A percentile compares a stretch with the other conserved stretches of the same genome.
phyloP scores from a whole-genome alignment of 805 yeast species.

The Lachancea waltii region DNA sequence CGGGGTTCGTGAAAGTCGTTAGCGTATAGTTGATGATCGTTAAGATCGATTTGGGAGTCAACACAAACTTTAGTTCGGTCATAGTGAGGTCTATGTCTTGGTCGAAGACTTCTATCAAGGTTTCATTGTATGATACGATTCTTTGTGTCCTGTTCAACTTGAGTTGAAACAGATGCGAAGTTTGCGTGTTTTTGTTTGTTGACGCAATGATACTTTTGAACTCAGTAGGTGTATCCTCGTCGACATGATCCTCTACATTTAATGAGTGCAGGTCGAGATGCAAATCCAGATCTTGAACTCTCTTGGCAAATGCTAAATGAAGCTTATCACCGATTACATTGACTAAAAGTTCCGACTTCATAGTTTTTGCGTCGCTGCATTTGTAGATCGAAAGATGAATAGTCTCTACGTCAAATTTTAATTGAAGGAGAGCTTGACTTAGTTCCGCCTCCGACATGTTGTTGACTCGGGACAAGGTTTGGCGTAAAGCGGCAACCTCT shows the following conservation, averaged over 20 bases:
- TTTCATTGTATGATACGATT: conserved; percentile 46
- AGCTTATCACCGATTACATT: conserved; percentile 67
- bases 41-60: conserved; percentile 71
- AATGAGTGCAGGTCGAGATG: conserved; percentile 60
- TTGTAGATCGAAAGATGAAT: conserved; percentile 58
- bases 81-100: conserved; percentile 66
- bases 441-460: conserved; percentile 39
- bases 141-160: conserved; percentile 55
- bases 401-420: conserved; percentile 59
- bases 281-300: conserved; percentile 55
- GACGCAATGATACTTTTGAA: conserved; percentile 68
- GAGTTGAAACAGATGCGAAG: conserved; percentile 46
- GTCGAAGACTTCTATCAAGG: conserved; percentile 60
- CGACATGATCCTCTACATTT: conserved; percentile 69
- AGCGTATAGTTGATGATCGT: conserved; percentile 74
- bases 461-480: conserved; percentile 27
- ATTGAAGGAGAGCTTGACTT: conserved; percentile 62
- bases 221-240: conserved; percentile 52
- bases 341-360: conserved; percentile 60
- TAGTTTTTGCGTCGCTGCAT: conserved; percentile 55
- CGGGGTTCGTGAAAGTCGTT: conserved; percentile 82
- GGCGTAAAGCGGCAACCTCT: conserved; percentile 24
- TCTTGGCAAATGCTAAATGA: conserved; percentile 51
- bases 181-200: conserved; percentile 37
- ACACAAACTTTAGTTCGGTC: conserved; percentile 69